Evolutionary conservation across 805 yeast species (phyloP).

Genomic region (Debaryomyces tyrocola): DNA sequence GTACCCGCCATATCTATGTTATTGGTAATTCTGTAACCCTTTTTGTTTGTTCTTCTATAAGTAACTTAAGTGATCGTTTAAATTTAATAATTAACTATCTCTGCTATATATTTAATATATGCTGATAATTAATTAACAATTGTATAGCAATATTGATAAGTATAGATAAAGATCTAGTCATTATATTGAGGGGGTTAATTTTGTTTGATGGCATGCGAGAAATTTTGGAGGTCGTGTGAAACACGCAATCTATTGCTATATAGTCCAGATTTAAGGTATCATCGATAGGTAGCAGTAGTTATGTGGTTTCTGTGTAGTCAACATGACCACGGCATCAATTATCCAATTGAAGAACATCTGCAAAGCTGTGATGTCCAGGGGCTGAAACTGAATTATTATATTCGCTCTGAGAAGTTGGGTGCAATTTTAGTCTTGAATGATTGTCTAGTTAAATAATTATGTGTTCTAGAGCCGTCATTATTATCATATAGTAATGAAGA

Average conservation of each 20-base stretch:
- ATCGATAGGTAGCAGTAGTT: too few relatives aligned
- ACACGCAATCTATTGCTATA: too few relatives aligned
- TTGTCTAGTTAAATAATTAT: too few relatives aligned
- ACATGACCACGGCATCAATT: too few relatives aligned
- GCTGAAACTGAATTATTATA: too few relatives aligned
- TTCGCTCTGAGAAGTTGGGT: too few relatives aligned
- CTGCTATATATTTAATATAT: background rate
- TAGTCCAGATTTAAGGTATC: too few relatives aligned
- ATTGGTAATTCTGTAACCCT: background rate
- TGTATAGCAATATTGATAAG: background rate
- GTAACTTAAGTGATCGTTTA: background rate
- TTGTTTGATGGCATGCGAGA: background rate
- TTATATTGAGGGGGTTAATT: background rate
- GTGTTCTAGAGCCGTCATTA: background rate
- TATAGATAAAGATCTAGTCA: background rate
- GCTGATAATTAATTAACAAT: background rate
- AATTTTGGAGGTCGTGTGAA: too few relatives aligned
- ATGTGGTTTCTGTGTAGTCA: too few relatives aligned
- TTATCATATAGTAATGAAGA: slow-evolving; percentile 1
- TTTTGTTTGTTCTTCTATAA: background rate
- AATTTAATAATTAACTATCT: background rate
- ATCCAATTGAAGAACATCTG: too few relatives aligned
- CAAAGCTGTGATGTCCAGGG: too few relatives aligned
- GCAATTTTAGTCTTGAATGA: too few relatives aligned
- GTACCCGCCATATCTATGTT: slow-evolving; percentile 22